These are phyloP conservation scores for Metarhizium sp. DNA, from an alignment of 2,329 filamentous ascomycete species.

Conservation along the genomic window DNA sequence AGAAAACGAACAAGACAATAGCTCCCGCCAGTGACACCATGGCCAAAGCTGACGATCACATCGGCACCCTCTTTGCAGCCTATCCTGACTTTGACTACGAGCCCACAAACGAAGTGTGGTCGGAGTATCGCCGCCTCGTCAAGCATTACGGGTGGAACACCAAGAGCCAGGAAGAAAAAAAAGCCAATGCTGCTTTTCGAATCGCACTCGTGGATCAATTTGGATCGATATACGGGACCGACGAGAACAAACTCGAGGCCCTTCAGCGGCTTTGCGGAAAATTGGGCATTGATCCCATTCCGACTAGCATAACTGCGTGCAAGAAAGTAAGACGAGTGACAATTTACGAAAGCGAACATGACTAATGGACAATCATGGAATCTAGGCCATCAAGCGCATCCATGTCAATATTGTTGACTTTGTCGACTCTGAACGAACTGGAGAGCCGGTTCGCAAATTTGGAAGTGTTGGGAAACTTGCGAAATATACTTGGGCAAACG, in stretches of 20 bases:
- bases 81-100: not conserved
- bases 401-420: constrained; percentile 6
- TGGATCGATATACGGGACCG: not conserved
- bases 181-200: not conserved
- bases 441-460: not conserved
- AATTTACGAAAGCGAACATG: too few species aligned
- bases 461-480: not conserved
- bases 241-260: not conserved
- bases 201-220: not conserved
- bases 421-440: constrained; percentile 3
- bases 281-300: not conserved
- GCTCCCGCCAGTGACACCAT: not conserved
- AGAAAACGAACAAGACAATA: not conserved
- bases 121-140: not conserved
- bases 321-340: not conserved
- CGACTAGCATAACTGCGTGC: not conserved
- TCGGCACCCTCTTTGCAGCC: constrained; percentile 9
- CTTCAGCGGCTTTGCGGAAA: constrained; percentile 2
- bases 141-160: not conserved
- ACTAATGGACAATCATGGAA: not conserved
- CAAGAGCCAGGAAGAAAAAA: not conserved
- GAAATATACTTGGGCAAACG: not conserved
- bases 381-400: not conserved
- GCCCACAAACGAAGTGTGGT: not conserved
- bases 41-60: constrained; percentile 1